phyloP scores from a whole-genome alignment of 202 grass and related monocot species.

The Panicum hallii region DNA sequence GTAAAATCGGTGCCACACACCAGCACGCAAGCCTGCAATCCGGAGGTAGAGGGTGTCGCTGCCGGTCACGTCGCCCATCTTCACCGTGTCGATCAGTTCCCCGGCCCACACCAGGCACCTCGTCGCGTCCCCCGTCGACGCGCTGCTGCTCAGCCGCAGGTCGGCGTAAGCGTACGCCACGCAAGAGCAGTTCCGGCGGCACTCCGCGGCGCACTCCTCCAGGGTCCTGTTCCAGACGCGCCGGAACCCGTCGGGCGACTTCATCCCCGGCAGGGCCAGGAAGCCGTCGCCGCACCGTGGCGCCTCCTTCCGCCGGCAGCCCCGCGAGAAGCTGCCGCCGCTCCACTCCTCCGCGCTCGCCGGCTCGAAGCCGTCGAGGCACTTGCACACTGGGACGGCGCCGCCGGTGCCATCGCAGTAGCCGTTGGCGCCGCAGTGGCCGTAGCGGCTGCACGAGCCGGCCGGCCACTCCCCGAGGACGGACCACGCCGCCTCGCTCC shows the following conservation, averaged over 20 bases:
- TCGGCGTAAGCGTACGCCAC: slow-evolving; percentile 43
- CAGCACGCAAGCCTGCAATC: background rate
- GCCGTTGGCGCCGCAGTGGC: slow-evolving; percentile 23
- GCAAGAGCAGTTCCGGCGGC: slow-evolving; percentile 41
- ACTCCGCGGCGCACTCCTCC: slow-evolving; percentile 33
- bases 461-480: background rate
- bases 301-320: slow-evolving; percentile 34
- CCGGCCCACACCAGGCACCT: slow-evolving; percentile 49
- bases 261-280: background rate
- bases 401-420: slow-evolving; percentile 16
- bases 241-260: slow-evolving; percentile 43
- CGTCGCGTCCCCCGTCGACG: background rate
- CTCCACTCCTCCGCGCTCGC: background rate
- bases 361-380: slow-evolving; percentile 44
- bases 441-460: slow-evolving; percentile 25
- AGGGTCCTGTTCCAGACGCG: background rate
- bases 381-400: slow-evolving; percentile 29
- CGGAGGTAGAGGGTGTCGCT: slow-evolving; percentile 46
- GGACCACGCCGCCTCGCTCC: background rate
- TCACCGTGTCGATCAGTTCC: slow-evolving; percentile 35
- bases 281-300: slow-evolving; percentile 46
- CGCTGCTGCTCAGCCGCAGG: background rate
- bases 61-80: background rate
- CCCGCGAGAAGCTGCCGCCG: background rate
- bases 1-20: background rate